These are phyloP conservation scores for Cordyceps militaris DNA, from an alignment of 2,329 filamentous ascomycete genomes.

Conservation along the genomic window DNA sequence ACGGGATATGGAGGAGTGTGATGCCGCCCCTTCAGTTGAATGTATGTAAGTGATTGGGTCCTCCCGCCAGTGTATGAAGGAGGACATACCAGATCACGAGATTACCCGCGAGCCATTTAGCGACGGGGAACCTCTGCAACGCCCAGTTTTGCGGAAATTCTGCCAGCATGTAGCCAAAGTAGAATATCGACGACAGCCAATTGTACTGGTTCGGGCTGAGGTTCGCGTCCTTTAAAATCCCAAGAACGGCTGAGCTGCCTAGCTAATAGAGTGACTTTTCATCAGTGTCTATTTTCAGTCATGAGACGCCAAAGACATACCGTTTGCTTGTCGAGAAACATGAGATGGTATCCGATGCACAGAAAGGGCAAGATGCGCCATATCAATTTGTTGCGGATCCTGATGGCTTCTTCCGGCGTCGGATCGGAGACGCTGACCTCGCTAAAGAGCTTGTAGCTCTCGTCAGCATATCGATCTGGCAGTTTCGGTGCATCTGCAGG, in stretches of 20 bases:
- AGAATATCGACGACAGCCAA: slow-evolving; percentile 37
- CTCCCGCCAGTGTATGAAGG: neutral
- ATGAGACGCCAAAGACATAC: slow-evolving; percentile 18
- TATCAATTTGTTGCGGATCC: slow-evolving; percentile 29
- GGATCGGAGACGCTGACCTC: slow-evolving; percentile 31
- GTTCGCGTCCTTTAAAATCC: slow-evolving; percentile 14
- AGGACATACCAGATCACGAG: slow-evolving; percentile 17
- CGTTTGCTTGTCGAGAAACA: slow-evolving; percentile 34
- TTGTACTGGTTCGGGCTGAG: slow-evolving; percentile 15
- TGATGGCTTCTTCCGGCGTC: slow-evolving; percentile 24
- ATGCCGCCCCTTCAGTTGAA: slow-evolving; percentile 21
- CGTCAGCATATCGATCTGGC: slow-evolving; percentile 31
- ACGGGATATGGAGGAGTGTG: slow-evolving; percentile 24
- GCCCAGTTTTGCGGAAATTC: slow-evolving; percentile 37
- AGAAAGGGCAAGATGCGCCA: slow-evolving; percentile 31
- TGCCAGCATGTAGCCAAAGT: slow-evolving; percentile 41
- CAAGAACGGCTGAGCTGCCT: slow-evolving; percentile 16
- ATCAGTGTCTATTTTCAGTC: neutral
- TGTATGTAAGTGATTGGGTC: neutral
- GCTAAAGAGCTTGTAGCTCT: slow-evolving; percentile 35
- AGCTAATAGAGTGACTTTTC: neutral
- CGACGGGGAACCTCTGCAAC: slow-evolving; percentile 39
- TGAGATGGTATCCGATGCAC: slow-evolving; percentile 32
- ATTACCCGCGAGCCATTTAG: slow-evolving; percentile 32
- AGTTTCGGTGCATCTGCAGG: slow-evolving; percentile 22